Percentiles rank a stretch among this genome's conserved stretches.
Conservation (phyloP, 1,139 yeast species). For the Kodamaea suecica region DNA sequence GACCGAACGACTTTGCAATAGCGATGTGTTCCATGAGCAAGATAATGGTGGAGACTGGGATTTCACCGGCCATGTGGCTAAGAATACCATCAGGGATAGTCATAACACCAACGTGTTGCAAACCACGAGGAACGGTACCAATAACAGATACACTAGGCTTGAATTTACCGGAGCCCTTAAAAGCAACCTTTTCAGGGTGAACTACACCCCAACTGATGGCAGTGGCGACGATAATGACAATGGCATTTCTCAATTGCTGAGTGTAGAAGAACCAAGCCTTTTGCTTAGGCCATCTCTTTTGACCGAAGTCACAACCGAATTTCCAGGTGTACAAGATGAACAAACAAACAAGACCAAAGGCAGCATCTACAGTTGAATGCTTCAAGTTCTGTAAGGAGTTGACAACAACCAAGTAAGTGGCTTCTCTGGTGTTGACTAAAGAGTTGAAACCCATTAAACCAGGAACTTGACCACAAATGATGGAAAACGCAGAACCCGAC, state of each 20-base stretch:
- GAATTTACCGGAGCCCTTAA: slow-evolving; percentile 26
- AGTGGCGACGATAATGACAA: slow-evolving; percentile 76
- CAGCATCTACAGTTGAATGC: slow-evolving; percentile 72
- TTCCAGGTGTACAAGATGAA: slow-evolving; percentile 69
- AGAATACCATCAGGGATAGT: slow-evolving; percentile 60
- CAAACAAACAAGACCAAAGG: slow-evolving; percentile 78
- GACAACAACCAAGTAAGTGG: slow-evolving; percentile 69
- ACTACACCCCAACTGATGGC: slow-evolving; percentile 63
- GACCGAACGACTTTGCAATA: slow-evolving; percentile 88
- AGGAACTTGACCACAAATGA: slow-evolving; percentile 83
- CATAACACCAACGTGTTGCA: slow-evolving; percentile 74
- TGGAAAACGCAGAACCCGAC: slow-evolving; percentile 89
- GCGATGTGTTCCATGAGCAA: slow-evolving; percentile 89
- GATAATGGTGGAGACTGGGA: slow-evolving; percentile 83
- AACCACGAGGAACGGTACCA: slow-evolving; percentile 80
- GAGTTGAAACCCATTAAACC: slow-evolving; percentile 73
- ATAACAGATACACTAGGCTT: slow-evolving; percentile 57
- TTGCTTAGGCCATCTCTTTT: slow-evolving; percentile 62
- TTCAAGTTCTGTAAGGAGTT: slow-evolving; percentile 70
- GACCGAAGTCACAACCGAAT: slow-evolving; percentile 53
- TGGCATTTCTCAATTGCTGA: slow-evolving; percentile 76
- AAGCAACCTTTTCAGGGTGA: slow-evolving; percentile 36
- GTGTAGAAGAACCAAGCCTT: slow-evolving; percentile 61
- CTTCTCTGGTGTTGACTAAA: slow-evolving; percentile 65
- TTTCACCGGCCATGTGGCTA: slow-evolving; percentile 62